Evolutionary conservation across 2,329 filamentous ascomycete genomes (phyloP).

Genomic region (Xylaria sp.): DNA sequence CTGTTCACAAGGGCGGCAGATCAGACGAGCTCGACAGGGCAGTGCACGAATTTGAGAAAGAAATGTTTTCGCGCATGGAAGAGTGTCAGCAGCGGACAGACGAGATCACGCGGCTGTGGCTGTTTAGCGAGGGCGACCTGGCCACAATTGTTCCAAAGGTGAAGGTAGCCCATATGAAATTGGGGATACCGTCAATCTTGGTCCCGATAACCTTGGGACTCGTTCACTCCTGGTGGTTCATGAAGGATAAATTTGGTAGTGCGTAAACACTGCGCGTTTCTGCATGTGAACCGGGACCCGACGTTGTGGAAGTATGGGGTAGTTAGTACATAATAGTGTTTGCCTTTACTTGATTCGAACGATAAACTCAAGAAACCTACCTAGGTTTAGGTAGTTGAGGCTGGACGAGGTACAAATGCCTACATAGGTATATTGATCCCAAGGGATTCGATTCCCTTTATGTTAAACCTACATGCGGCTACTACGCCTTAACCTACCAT

Average conservation of each 20-base stretch:
- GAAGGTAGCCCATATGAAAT: constrained; percentile 13
- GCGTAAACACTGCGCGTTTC: neutral
- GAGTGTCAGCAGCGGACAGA: constrained; percentile 46
- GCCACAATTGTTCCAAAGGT: constrained; percentile 23
- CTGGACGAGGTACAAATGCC: neutral
- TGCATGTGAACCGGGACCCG: constrained; percentile 2
- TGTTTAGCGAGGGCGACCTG: constrained; percentile 43
- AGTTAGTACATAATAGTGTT: neutral
- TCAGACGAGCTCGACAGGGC: constrained; percentile 38
- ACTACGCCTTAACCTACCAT: neutral
- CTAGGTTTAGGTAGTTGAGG: too few relatives aligned
- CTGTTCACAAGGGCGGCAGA: constrained; percentile 25
- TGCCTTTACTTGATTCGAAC: neutral
- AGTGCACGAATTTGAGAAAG: constrained; percentile 41
- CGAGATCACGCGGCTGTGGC: constrained; percentile 49
- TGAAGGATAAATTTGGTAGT: constrained; percentile 13
- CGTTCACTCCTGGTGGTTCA: constrained; percentile 22
- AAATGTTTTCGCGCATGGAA: constrained; percentile 43
- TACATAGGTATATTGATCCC: neutral
- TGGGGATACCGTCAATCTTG: constrained; percentile 11
- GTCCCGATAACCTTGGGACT: constrained; percentile 17
- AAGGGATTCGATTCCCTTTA: neutral
- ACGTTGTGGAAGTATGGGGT: neutral
- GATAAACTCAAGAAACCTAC: too few relatives aligned
- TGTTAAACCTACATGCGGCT: neutral